Percentiles rank a stretch among this genome's conserved stretches.
Evolutionary conservation across 1,139 yeast species (phyloP).

Genomic region (Kluyveromyces marxianus): DNA sequence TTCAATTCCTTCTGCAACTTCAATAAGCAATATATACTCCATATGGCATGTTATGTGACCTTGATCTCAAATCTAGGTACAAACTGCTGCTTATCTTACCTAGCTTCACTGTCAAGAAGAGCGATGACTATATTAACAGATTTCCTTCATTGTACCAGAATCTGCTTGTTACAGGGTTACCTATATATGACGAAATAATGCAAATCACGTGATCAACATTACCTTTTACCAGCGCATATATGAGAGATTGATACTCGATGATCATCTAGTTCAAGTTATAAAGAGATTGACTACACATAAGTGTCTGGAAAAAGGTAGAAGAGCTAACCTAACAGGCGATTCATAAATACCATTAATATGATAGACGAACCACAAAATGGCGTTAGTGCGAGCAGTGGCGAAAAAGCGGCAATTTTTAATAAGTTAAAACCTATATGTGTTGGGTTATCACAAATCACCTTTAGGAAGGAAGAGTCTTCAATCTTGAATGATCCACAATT

Average conservation of each 20-base stretch:
- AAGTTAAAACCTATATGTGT: constrained; percentile 36
- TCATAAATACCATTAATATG: neutral
- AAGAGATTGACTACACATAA: no score
- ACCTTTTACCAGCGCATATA: no score
- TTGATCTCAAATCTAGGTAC: neutral
- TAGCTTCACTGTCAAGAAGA: no score
- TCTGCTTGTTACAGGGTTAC: no score
- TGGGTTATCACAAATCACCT: constrained; percentile 35
- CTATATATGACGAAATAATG: neutral
- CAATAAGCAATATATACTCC: constrained; percentile 3
- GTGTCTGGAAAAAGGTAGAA: no score
- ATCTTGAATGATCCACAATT: constrained; percentile 29
- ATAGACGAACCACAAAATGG: neutral
- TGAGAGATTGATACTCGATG: no score
- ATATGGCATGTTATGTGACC: neutral
- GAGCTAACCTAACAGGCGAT: neutral
- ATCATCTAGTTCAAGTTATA: no score
- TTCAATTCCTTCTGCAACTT: neutral
- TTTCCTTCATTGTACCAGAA: neutral
- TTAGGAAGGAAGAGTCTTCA: constrained; percentile 33
- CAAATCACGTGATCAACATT: neutral
- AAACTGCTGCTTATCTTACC: neutral
- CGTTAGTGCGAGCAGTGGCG: neutral
- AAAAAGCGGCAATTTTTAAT: constrained; percentile 10
- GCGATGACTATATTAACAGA: no score